Conservation (phyloP, 2,329 filamentous ascomycete species). For the Calonectria pseudoreteaudii region DNA sequence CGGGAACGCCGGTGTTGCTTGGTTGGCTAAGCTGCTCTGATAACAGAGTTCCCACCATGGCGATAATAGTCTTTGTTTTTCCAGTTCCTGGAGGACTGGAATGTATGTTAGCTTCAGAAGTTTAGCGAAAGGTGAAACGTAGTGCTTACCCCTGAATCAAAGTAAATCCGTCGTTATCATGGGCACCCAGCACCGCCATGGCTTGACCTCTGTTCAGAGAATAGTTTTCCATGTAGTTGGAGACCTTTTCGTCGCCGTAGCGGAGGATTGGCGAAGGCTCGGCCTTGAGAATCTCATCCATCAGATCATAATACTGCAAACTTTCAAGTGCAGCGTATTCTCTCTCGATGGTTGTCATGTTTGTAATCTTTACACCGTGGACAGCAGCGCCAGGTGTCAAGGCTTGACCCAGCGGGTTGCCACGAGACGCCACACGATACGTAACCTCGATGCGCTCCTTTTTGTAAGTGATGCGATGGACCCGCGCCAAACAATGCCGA, state of each 20-base stretch:
- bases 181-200: constrained; percentile 88
- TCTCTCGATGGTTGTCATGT: constrained; percentile 93
- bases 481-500: constrained; percentile 87
- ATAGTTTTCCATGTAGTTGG: constrained; percentile 79
- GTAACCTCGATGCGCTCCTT: constrained; percentile 85
- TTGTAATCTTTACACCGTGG: constrained; percentile 85
- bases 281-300: constrained; percentile 89
- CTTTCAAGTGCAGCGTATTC: constrained; percentile 94
- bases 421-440: constrained; percentile 81
- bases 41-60: constrained; percentile 89
- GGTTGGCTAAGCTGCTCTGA: constrained; percentile 51
- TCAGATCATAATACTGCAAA: constrained; percentile 94
- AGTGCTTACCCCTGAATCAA: constrained; percentile 83
- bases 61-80: constrained; percentile 98
- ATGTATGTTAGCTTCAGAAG: constrained; percentile 46
- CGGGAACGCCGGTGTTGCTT: constrained; percentile 46
- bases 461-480: constrained; percentile 84
- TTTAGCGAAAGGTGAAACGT: constrained; percentile 3
- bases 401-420: constrained; percentile 69
- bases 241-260: constrained; percentile 80
- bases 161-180: constrained; percentile 97
- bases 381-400: constrained; percentile 78
- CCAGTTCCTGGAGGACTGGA: constrained; percentile 89
- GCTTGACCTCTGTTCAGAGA: constrained; percentile 89
- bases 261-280: constrained; percentile 89